These are phyloP conservation scores for Leishmania mexicana DNA, from an alignment of 208 protist genomes.

Conservation along the genomic window DNA sequence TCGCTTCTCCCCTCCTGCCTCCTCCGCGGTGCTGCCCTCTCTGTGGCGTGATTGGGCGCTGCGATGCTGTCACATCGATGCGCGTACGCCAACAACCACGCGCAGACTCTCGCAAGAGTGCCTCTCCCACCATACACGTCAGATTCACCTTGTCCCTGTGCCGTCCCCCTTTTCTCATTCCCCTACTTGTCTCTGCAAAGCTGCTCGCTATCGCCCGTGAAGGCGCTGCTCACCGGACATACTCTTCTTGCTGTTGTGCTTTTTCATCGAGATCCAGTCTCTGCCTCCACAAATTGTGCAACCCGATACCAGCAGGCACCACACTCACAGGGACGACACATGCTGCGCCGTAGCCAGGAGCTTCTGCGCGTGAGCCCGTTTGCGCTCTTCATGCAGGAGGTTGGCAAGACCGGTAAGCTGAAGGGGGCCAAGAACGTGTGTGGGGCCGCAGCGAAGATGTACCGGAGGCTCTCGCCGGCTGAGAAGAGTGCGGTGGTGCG, in stretches of 20 bases:
- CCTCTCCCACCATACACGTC: not conserved
- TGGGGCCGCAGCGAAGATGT: constrained; percentile 34
- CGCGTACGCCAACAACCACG: not conserved
- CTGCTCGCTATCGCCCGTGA: not conserved
- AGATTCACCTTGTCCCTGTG: not conserved
- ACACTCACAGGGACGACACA: constrained; percentile 8
- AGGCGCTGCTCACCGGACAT: not conserved
- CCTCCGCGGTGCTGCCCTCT: not conserved
- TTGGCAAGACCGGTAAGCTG: constrained; percentile 40
- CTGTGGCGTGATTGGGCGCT: not conserved
- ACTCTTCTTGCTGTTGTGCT: not conserved
- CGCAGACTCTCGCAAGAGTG: not conserved
- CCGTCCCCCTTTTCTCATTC: not conserved
- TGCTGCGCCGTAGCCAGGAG: constrained; percentile 46
- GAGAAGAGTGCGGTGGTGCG: constrained; percentile 40
- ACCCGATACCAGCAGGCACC: not conserved
- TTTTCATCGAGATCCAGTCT: not conserved
- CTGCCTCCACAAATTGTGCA: not conserved
- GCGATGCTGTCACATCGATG: not conserved
- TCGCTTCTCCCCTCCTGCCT: not conserved
- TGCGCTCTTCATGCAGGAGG: constrained; percentile 57
- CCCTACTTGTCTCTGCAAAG: not conserved
- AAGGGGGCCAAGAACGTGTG: constrained; percentile 6
- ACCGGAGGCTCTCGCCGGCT: constrained; percentile 39
- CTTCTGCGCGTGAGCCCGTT: constrained; percentile 59